phyloP scores from a whole-genome alignment of 176 grass and related monocot genomes.

The Thinopyrum elongatum region DNA sequence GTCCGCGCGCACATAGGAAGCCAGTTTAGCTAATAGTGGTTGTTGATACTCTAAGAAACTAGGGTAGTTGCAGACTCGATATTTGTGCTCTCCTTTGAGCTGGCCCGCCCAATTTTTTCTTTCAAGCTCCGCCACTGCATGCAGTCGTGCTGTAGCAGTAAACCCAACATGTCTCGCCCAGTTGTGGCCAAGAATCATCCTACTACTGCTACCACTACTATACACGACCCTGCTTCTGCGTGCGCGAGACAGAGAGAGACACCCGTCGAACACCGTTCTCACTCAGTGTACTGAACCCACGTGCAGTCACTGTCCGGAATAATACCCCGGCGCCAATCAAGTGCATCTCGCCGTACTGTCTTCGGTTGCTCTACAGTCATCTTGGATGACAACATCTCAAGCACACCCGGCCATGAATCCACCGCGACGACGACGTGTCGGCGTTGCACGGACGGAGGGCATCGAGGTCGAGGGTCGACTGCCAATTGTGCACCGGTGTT shows the following conservation, averaged over 20 bases:
- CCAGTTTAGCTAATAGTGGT: too few relatives aligned
- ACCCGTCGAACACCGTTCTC: constrained; percentile 6
- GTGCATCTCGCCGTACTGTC: neutral
- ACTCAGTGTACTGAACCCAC: constrained; percentile 21
- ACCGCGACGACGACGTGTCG: neutral
- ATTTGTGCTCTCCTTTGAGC: too few relatives aligned
- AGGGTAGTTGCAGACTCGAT: too few relatives aligned
- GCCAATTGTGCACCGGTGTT: neutral
- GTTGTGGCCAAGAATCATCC: constrained; percentile 28
- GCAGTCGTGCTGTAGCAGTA: constrained; percentile 19
- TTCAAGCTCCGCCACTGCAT: too few relatives aligned
- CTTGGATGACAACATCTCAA: neutral
- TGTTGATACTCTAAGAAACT: too few relatives aligned
- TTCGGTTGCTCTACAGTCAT: neutral
- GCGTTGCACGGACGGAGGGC: neutral
- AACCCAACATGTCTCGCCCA: constrained; percentile 5
- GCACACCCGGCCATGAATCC: neutral
- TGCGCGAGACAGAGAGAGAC: neutral
- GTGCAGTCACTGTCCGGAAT: constrained; percentile 17
- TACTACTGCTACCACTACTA: neutral
- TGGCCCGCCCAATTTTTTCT: too few relatives aligned
- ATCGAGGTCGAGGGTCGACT: too few relatives aligned
- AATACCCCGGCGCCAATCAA: neutral
- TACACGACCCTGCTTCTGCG: neutral
- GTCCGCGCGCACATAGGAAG: too few relatives aligned